These are phyloP conservation scores for Parachaetomium inaequale DNA, from an alignment of 495 filamentous ascomycete species.

Conservation along the genomic window DNA sequence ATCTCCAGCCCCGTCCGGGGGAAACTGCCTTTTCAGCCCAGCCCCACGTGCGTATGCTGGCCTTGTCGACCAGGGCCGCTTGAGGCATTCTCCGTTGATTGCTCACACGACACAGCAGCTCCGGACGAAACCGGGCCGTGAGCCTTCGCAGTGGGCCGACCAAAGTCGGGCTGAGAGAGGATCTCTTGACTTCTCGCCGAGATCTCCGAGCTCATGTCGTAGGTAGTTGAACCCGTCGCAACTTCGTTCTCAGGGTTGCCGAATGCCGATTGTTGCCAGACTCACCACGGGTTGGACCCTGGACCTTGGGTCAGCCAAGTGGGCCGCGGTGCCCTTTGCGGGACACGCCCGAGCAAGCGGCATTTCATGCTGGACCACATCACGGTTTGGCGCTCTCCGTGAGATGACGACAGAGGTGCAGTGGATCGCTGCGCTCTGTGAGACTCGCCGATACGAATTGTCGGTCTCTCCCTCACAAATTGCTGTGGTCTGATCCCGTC, in stretches of 20 bases:
- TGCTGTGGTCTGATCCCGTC: neutral
- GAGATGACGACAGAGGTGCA: constrained; percentile 2
- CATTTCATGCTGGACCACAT: constrained; percentile 1
- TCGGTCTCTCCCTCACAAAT: neutral
- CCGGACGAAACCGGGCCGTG: neutral
- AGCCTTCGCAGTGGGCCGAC: neutral
- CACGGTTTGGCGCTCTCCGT: neutral
- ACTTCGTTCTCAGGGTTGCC: neutral
- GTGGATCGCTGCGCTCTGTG: neutral
- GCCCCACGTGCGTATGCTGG: neutral
- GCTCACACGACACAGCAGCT: neutral
- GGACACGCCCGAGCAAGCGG: neutral
- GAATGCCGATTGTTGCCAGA: neutral
- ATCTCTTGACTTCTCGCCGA: neutral
- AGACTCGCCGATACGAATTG: neutral
- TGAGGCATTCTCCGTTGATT: neutral
- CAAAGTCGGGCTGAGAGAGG: neutral
- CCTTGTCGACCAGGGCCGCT: neutral
- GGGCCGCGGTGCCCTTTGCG: neutral
- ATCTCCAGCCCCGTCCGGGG: neutral
- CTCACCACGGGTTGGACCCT: constrained; percentile 1
- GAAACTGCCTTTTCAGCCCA: neutral
- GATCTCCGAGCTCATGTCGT: neutral
- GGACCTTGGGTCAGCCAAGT: neutral
- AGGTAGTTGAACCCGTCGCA: neutral